Evolutionary conservation across 805 yeast species (phyloP), one percentile per base, ranked within the genome.

Genomic region (Wickerhamiella azyma): DNA sequence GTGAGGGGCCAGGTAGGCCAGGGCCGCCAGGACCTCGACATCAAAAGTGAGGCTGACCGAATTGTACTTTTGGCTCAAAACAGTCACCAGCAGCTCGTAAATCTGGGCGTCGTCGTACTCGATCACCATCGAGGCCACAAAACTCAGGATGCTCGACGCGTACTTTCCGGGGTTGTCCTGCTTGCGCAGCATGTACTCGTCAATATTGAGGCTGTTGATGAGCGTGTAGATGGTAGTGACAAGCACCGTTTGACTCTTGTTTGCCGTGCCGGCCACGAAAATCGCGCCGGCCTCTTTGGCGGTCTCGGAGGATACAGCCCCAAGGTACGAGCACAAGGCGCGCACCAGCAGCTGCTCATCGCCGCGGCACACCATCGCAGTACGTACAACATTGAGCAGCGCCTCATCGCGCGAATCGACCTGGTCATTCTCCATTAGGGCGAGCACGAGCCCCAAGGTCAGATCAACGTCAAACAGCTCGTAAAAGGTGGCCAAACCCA

Each of bases 191-290:
- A 28, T 46, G 45, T 53, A 57, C 39, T 54, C 73, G 13, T 72
- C 78, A 45, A 69, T 74, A 43, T 79, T 74, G 28, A 89, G 64
- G 49, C 82, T 61, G 59, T 92, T 92, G 16, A 83, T 76, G 52
- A 89, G 69, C 0, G 94, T 78, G 63, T 92, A 92, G 43, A 92
- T 77, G 1, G 89, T 74, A 7, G 94, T 79, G 8, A 86, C 83
- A 18, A 82, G 78, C 1, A 84, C 76, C 58, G 86, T 96, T 57
- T 85, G 89, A 16, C 86, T 75, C 45, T 82, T 66, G 8, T 76
- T 74, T 47, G 72, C 74, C 53, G 84, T 67, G 2, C 88, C 85
- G 41, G 72, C 60, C 0, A 88, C 81, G 33, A 86, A 74, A 32
- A 75, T 65, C 45, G 64, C 61, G 0, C 92, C 72, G 2, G 79